phyloP scores from a whole-genome alignment of 805 yeast species.

The Pichia eremophila region DNA sequence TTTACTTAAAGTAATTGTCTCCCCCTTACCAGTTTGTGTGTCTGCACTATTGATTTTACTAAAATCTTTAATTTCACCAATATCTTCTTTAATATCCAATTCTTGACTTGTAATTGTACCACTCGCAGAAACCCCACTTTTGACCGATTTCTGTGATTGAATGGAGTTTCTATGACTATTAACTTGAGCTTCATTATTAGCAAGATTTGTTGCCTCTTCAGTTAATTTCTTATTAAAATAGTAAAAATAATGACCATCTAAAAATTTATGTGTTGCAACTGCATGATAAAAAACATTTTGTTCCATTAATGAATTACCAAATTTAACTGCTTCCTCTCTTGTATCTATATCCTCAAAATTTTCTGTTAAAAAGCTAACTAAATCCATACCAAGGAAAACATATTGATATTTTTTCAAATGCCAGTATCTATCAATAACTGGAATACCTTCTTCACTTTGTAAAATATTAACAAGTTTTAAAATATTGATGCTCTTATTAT shows the following conservation, averaged over 20 bases:
- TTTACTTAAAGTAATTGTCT: conserved; percentile 51
- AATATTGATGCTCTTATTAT: conserved; percentile 42
- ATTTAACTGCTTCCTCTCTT: conserved; percentile 73
- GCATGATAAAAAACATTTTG: conserved; percentile 72
- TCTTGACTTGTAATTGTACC: neutral
- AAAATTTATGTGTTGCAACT: conserved; percentile 68
- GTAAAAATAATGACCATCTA: conserved; percentile 92
- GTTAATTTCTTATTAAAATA: conserved; percentile 49
- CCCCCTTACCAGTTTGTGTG: neutral
- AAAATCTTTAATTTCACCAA: neutral
- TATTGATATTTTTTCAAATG: conserved; percentile 71
- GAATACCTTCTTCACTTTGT: conserved; percentile 56
- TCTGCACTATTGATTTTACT: too few species aligned
- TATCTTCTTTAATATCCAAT: neutral
- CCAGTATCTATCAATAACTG: conserved; percentile 77
- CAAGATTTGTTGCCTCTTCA: neutral
- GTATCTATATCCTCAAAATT: conserved; percentile 71
- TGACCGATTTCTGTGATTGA: neutral
- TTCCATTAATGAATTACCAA: conserved; percentile 71
- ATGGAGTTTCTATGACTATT: neutral
- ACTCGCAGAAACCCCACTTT: neutral
- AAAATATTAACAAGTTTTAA: conserved; percentile 51
- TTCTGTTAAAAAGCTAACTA: conserved; percentile 78
- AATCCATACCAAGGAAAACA: conserved; percentile 77
- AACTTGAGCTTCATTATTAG: neutral